These are phyloP conservation scores for Vanrija sp. DNA, from an alignment of 1,284 basidiomycete genomes.

Conservation along the genomic window DNA sequence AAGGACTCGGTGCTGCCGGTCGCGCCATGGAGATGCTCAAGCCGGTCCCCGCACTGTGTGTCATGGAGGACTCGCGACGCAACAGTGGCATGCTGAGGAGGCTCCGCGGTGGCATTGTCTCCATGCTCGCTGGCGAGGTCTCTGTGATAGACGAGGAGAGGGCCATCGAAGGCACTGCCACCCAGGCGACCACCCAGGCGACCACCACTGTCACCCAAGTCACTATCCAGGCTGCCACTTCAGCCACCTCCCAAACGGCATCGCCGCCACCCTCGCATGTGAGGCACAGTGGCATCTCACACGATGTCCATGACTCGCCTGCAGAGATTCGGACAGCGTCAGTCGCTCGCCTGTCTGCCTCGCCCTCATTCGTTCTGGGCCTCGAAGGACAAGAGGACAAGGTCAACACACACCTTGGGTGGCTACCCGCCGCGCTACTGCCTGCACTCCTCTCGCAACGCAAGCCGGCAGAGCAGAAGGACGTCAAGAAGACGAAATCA, in stretches of 20 bases:
- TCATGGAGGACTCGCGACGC: slow-evolving; percentile 16
- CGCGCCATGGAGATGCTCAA: slow-evolving; percentile 37
- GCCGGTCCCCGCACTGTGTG: slow-evolving; percentile 31
- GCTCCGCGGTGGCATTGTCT: slow-evolving; percentile 27
- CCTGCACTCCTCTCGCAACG: neutral
- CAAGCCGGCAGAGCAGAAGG: neutral
- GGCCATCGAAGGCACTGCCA: neutral
- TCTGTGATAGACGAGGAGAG: neutral
- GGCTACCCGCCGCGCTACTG: neutral
- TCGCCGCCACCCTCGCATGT: neutral
- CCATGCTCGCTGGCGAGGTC: slow-evolving; percentile 21
- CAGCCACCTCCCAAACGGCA: neutral
- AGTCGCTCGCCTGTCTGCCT: slow-evolving; percentile 24
- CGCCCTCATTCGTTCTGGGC: neutral
- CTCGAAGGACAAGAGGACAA: neutral
- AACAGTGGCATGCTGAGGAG: slow-evolving; percentile 5
- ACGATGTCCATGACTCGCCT: neutral
- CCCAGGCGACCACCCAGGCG: no score
- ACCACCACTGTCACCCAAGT: neutral
- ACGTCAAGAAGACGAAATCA: neutral
- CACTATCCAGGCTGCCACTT: no score
- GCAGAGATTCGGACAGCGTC: slow-evolving; percentile 25
- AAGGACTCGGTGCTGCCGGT: slow-evolving; percentile 16
- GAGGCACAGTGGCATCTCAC: neutral
- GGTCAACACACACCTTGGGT: neutral